Evolutionary conservation across 2,329 filamentous ascomycete species (phyloP), one percentile per base, ranked within the genome.

Genomic region (Penicillium sp.): DNA sequence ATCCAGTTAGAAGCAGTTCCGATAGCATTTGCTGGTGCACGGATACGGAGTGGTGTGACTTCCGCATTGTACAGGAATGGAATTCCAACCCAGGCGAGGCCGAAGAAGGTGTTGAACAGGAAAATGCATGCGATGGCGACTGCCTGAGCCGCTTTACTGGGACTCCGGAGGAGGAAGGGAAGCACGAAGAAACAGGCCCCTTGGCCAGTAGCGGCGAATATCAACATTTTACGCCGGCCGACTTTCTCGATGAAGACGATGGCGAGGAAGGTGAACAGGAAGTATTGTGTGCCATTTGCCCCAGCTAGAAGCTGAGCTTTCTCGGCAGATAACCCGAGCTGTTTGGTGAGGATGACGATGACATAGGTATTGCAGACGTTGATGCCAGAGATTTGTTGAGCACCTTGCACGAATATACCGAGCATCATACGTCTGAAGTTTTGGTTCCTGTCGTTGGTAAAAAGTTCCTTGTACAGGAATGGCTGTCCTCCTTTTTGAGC

Each of bases 41-140:
- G 58, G n/a, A 28, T 37, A 37, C 55, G 58, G 17, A 60, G 49
- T 14, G 58, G 58, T 17, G 58, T 55, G 35, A 60, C 57, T 48
- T 60, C 56, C 31, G 50, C 49, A n/a, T 47, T 37, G 50, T 67
- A 61, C 14, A 79, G 55, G 68, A 74, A 78, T 11, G 48, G 60
- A 15, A 49, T 54, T 35, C 56, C 56, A 8, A 62, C 57, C 62
- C 56, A 63, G 43, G 57, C 62, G 25, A 56, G 57, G 22, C 49
- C 54, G 45, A 64, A 64, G 50, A 58, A 64, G 41, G 55, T 60
- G 43, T 60, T 55, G 51, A 58, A 58, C 34, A 61, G 54, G 49
- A 61, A 64, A 14, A 61, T 37, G 17, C 61, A 55, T 38, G 39
- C 56, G 17, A 35, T 50, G 37, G 56, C 51, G 20, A 43, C 52